Base-by-base conservation (phyloP, 768 basidiomycete species). In the Pluteus cervinus region DNA sequence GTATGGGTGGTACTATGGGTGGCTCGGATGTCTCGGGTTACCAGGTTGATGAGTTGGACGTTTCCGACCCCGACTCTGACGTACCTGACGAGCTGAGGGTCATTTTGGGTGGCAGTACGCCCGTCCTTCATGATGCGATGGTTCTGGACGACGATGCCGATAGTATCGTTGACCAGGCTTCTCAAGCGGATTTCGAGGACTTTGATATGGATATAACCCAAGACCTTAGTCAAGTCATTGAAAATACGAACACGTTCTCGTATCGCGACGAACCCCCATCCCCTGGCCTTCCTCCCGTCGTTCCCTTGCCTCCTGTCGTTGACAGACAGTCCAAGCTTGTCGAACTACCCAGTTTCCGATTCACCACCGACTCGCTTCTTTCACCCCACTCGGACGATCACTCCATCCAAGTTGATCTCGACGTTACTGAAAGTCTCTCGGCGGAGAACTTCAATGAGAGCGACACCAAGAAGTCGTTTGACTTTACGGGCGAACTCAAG, bases 401-500 rank as follows among this genome's bases (percentile, higher is more conserved):
- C 16, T 47, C 45, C 12, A 45, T 43, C 18, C 34, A 41, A 15
- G 61, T 50, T 1, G 62, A 71, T 26, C 41, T 62, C 3, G 70
- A 71, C 18, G 70, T 66, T n/a, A n/a, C n/a, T n/a, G n/a, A n/a
- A n/a, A n/a, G n/a, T n/a, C n/a, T n/a, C n/a, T n/a, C n/a, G 14
- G 58, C 57, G 15, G 65, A 44, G 2, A 37, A 52, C 24, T 61
- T 64, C 9, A 67, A 67, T 0, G 78, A 75, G 10, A 78, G 79
- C 37, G 75, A 81, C 44, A 88, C 86, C 1, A 86, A 80, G 61
- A 81, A 73, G 48, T 83, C 79, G 1, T 90, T 89, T 43, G 86
- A 90, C 50, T 90, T 89, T 51, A 90, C 87, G 0, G 83, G 80
- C 25, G 87, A 88, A 54, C 57, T 89, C 36, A 61, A 71, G 55